Percentiles rank a stretch among this genome's conserved stretches.
These are phyloP conservation scores for Echium plantagineum DNA, from an alignment of 257 asterid species.

Conservation along the genomic window DNA sequence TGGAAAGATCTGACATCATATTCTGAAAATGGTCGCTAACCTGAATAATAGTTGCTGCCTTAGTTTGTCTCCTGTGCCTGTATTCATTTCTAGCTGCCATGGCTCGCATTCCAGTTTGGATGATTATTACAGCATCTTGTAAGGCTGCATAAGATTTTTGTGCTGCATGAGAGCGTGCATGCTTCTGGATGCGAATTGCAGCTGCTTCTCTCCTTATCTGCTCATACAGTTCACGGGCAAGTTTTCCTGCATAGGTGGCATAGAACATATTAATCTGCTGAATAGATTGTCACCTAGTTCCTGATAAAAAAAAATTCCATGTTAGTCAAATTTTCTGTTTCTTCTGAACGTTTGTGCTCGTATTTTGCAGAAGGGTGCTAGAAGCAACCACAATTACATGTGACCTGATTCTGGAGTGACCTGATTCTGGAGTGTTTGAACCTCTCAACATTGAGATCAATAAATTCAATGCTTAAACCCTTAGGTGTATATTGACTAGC, in stretches of 20 bases:
- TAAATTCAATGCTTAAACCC: no score
- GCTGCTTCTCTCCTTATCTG: constrained; percentile 76
- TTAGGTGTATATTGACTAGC: neutral
- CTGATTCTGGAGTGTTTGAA: neutral
- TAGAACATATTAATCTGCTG: neutral
- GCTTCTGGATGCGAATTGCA: constrained; percentile 73
- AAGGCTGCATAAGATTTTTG: constrained; percentile 45
- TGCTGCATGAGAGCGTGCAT: constrained; percentile 59
- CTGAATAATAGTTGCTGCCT: constrained; percentile 72
- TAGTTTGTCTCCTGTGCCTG: constrained; percentile 58
- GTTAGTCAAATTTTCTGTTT: neutral
- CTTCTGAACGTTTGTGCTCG: neutral
- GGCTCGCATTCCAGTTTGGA: constrained; percentile 83
- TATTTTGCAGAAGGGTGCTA: neutral
- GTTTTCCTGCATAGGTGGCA: constrained; percentile 41
- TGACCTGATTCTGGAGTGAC: neutral
- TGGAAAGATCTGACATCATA: neutral
- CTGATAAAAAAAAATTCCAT: neutral
- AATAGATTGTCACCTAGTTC: neutral
- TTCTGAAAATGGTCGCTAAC: constrained; percentile 18
- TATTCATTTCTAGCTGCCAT: constrained; percentile 79
- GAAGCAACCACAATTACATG: neutral
- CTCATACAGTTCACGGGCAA: constrained; percentile 61
- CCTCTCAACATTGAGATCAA: no score
- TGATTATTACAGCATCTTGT: constrained; percentile 52